Conservation (phyloP, 2,329 filamentous ascomycete species). For the Xylaria sp. region DNA sequence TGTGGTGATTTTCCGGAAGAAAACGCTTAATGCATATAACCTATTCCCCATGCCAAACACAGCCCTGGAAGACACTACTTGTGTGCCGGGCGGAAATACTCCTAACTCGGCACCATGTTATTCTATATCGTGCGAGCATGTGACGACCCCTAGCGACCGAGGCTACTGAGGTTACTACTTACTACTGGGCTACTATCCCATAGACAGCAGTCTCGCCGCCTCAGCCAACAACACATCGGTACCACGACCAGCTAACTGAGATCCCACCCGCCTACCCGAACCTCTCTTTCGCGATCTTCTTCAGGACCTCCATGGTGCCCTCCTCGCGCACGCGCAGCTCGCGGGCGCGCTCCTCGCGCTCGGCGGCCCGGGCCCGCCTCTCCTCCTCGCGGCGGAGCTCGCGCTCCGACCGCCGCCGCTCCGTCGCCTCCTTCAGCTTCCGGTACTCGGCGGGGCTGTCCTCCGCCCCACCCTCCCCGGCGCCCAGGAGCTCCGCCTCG, state of each 20-base stretch:
- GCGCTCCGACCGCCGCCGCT: conserved; percentile 79
- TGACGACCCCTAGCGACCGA: too few relatives aligned
- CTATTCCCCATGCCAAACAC: too few relatives aligned
- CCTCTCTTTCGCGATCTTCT: conserved; percentile 74
- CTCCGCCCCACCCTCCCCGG: conserved; percentile 47
- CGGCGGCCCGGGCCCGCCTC: conserved; percentile 71
- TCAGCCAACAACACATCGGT: too few relatives aligned
- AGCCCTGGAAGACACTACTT: too few relatives aligned
- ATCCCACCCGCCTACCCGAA: conserved; percentile 59
- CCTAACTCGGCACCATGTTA: too few relatives aligned
- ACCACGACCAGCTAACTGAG: neutral
- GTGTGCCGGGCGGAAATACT: too few relatives aligned
- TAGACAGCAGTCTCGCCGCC: too few relatives aligned
- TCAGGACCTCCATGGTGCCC: conserved; percentile 80
- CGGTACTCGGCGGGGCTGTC: conserved; percentile 70
- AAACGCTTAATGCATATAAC: too few relatives aligned
- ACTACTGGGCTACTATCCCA: too few relatives aligned
- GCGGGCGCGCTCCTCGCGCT: conserved; percentile 76
- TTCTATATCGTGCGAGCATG: too few relatives aligned
- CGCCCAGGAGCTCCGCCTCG: conserved; percentile 79
- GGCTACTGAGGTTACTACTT: too few relatives aligned
- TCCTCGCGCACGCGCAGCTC: conserved; percentile 78
- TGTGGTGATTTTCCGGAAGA: too few relatives aligned
- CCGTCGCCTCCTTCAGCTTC: conserved; percentile 63
- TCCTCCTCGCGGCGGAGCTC: conserved; percentile 84